Base-by-base conservation (phyloP, 768 basidiomycete species). In the Xerocomus spinulosus region DNA sequence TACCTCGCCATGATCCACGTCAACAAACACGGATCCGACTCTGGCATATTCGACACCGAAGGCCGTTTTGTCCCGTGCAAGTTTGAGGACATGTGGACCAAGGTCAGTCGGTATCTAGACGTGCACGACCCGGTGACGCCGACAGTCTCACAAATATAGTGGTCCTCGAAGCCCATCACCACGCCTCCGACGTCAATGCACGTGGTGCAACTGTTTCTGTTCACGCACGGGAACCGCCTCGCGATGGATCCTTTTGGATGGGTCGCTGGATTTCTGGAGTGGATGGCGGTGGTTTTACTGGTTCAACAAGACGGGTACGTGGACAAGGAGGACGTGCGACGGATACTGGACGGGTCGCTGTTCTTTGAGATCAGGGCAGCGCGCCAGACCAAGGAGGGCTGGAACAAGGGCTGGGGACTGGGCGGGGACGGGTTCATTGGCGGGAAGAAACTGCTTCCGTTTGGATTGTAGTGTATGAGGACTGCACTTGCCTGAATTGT, bases 31-130 rank as follows among this genome's bases (percentile, higher is more conserved):
- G 74, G 74, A 2, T 69, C 68, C 17, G 74, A 75, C 58, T 70
- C 71, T 13, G 73, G 69, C n/a, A 46, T 55, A 4, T 73, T 72
- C 49, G 70, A 72, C 46, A 64, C 63, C 43, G 68, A 73, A 51
- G 73, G 73, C 1, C 64, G 71, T 1, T 74, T 74, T 60, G 45
- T 69, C 33, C 64, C 71, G 10, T 65, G 67, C 50, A 66, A 65
- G 49, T 75, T 76, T 41, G 72, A 74, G 45, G 72, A 70, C 52
- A 70, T 73, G 48, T 76, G 75, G 62, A 50, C 57, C 50, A 72
- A 71, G 64, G 69, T 70, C 40, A 48, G 61, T 28, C 12, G 9
- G n/a, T 17, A 4, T 14, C 4, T 9, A 5, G 18, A 8, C 9
- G 3, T 3, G 2, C 9, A 10, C 21, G 10, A 15, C 23, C 14